Conservation (phyloP, 345 rosid species). For the Combretum micranthum region DNA sequence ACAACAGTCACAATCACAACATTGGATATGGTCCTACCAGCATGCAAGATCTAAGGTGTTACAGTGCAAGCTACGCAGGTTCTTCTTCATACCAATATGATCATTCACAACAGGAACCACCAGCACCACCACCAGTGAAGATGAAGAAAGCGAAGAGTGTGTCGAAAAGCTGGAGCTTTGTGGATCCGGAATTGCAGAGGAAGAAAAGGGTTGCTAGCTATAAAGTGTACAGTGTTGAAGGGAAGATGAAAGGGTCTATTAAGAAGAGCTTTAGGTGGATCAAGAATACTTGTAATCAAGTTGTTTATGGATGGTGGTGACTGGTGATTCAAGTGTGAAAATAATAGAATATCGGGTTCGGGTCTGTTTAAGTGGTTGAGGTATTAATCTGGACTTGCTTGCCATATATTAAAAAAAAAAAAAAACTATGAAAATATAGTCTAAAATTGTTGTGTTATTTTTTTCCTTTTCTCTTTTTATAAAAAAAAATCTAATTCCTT, state of each 20-base stretch:
- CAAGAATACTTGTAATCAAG: constrained; percentile 62
- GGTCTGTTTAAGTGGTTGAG: no score
- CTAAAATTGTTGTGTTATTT: no score
- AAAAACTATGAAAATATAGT: no score
- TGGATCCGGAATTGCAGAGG: constrained; percentile 84
- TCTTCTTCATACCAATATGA: background rate
- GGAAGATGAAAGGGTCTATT: constrained; percentile 77
- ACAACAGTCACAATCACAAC: no score
- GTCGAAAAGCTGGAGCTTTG: constrained; percentile 61
- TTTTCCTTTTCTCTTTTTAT: no score
- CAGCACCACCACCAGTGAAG: constrained; percentile 23
- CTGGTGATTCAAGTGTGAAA: no score
- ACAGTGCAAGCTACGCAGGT: constrained; percentile 32
- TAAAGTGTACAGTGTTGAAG: constrained; percentile 74
- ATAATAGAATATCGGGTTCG: no score
- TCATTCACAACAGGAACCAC: no score
- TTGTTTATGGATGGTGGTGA: constrained; percentile 57
- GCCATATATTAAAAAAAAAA: no score
- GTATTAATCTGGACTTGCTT: background rate
- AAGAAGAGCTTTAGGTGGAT: constrained; percentile 88
- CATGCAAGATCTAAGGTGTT: constrained; percentile 62
- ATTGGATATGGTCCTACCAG: constrained; percentile 12
- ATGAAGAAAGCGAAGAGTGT: constrained; percentile 41
- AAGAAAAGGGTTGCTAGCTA: constrained; percentile 86
- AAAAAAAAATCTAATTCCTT: no score